phyloP scores from a whole-genome alignment of 305 asterid species.

The Withania somnifera region DNA sequence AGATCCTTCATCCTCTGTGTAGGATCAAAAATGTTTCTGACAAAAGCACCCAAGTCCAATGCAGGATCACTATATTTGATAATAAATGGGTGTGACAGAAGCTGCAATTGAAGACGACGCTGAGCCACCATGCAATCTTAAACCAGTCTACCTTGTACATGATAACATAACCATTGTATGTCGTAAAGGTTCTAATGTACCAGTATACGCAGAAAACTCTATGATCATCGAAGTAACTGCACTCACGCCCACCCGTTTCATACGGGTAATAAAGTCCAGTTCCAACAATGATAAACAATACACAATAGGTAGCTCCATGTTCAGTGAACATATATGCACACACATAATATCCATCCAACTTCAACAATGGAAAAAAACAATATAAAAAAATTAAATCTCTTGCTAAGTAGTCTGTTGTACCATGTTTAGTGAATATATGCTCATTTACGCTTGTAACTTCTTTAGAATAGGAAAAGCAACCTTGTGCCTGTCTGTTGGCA shows the following conservation, averaged over 20 bases:
- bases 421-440: not conserved
- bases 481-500: not conserved
- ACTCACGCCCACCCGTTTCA: not conserved
- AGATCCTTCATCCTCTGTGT: slow-evolving; percentile 80
- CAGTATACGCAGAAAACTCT: not conserved
- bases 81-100: slow-evolving; percentile 78
- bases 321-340: not conserved
- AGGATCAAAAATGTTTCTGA: slow-evolving; percentile 73
- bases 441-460: not conserved
- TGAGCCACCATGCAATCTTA: not conserved
- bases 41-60: slow-evolving; percentile 72
- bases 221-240: not conserved
- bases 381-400: not conserved
- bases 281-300: not conserved
- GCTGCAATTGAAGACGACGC: slow-evolving; percentile 34
- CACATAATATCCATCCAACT: not conserved
- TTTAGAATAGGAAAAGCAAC: not conserved
- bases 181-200: not conserved
- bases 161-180: not conserved
- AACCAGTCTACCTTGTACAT: not conserved
- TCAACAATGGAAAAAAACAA: not conserved
- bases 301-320: not conserved
- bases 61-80: slow-evolving; percentile 43
- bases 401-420: not conserved
- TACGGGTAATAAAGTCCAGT: not conserved